A percentile compares a stretch with the other conserved stretches of the same genome.
These are phyloP conservation scores for Malus hybrid DNA, from an alignment of 331 rosid genomes.

Conservation along the genomic window DNA sequence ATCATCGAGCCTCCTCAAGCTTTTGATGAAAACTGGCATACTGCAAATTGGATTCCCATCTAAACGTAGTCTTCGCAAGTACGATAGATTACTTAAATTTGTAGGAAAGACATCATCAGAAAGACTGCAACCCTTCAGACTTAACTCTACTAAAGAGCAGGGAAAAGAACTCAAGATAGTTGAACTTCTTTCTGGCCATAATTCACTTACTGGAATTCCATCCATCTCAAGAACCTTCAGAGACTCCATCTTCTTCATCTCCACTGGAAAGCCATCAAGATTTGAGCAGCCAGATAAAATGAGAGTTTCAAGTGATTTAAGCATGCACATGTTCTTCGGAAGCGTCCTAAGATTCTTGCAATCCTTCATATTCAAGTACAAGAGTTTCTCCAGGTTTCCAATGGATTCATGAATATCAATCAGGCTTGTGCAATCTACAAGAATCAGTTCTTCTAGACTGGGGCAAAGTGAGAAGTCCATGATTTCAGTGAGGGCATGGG, in stretches of 20 bases:
- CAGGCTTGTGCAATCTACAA: not conserved
- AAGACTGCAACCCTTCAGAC: not conserved
- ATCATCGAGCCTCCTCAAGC: not conserved
- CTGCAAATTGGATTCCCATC: not conserved
- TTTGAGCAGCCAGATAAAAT: not conserved
- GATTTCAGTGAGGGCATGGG: not conserved
- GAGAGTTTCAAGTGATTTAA: slow-evolving; percentile 3
- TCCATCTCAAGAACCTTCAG: not conserved
- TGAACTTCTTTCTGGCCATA: not conserved
- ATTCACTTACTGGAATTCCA: not conserved
- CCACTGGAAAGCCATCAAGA: not conserved
- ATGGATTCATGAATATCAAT: slow-evolving; percentile 1
- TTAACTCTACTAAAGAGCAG: not conserved
- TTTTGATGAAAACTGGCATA: no score
- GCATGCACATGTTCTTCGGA: not conserved
- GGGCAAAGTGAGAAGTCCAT: not conserved
- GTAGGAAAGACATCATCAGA: not conserved
- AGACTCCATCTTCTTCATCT: not conserved
- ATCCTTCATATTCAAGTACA: not conserved
- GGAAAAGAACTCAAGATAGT: not conserved
- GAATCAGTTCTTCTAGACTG: not conserved
- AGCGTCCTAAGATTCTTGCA: slow-evolving; percentile 2
- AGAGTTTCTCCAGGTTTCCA: not conserved
- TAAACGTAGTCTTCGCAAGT: not conserved
- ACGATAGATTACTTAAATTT: not conserved